Evolutionary conservation across 257 asterid species (phyloP).

Genomic region (Petrea volubilis): DNA sequence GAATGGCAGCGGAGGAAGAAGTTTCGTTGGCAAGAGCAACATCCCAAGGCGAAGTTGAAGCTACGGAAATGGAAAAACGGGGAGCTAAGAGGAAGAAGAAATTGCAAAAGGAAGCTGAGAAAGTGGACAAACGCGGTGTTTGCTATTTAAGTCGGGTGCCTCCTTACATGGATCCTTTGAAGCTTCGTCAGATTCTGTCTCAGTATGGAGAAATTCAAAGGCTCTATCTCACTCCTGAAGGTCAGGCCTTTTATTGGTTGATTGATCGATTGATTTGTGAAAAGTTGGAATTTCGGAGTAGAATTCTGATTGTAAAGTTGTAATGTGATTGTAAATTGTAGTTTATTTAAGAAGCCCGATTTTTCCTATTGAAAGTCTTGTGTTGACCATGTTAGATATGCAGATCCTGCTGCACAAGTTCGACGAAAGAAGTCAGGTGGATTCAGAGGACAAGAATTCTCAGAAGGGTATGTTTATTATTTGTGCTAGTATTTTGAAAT

Average conservation of each 20-base stretch:
- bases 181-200: slow-evolving; percentile 72
- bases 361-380: neutral
- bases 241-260: slow-evolving; percentile 34
- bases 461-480: slow-evolving; percentile 72
- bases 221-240: slow-evolving; percentile 74
- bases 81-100: slow-evolving; percentile 51
- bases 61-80: slow-evolving; percentile 20
- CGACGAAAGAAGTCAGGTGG: slow-evolving; percentile 75
- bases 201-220: slow-evolving; percentile 77
- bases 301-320: too few relatives aligned
- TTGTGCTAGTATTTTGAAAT: neutral
- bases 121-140: slow-evolving; percentile 68
- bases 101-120: slow-evolving; percentile 47
- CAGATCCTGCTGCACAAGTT: slow-evolving; percentile 59
- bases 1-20: slow-evolving; percentile 60
- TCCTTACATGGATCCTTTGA: slow-evolving; percentile 83
- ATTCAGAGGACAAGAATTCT: slow-evolving; percentile 73
- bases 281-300: too few relatives aligned
- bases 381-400: neutral
- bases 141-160: slow-evolving; percentile 87
- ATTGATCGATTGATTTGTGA: neutral
- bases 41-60: slow-evolving; percentile 24
- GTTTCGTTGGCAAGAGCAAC: slow-evolving; percentile 21
- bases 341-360: neutral
- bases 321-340: neutral